Evolutionary conservation across 768 basidiomycete genomes (phyloP).

Genomic region (Candolleomyces aberdarensis): DNA sequence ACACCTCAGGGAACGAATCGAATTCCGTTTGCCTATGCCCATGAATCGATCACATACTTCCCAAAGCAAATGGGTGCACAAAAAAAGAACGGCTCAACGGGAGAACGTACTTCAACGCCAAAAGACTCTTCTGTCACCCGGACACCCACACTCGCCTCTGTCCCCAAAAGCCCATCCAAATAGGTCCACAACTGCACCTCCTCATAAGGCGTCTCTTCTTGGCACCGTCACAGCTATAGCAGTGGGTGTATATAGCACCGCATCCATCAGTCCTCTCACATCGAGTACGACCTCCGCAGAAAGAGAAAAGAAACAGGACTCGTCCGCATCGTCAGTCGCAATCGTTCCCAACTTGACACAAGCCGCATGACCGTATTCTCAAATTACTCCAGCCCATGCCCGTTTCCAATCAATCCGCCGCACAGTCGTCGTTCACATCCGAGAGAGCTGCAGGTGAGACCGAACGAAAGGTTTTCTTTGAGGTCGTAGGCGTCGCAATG

Average conservation of each 20-base stretch:
- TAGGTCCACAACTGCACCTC: constrained; percentile 61
- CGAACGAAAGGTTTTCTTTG: constrained; percentile 93
- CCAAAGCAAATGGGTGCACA: neutral
- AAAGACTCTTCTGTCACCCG: constrained; percentile 66
- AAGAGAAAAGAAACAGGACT: constrained; percentile 15
- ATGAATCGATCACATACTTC: neutral
- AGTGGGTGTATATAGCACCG: constrained; percentile 80
- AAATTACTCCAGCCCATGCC: constrained; percentile 84
- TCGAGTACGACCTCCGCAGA: neutral
- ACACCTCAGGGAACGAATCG: constrained; percentile 82
- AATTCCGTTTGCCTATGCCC: constrained; percentile 63
- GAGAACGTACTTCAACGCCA: constrained; percentile 69
- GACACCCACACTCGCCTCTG: constrained; percentile 82
- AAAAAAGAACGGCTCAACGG: neutral
- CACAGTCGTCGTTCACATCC: constrained; percentile 87
- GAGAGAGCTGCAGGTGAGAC: constrained; percentile 84
- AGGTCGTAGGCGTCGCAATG: constrained; percentile 83
- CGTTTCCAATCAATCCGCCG: constrained; percentile 80
- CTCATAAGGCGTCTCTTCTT: constrained; percentile 58
- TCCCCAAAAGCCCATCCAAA: constrained; percentile 52
- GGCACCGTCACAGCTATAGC: constrained; percentile 87
- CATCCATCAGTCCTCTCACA: no score
- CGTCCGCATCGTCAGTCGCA: constrained; percentile 89
- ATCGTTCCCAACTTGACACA: constrained; percentile 96
- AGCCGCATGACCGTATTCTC: constrained; percentile 70